Base-by-base conservation (phyloP, 441 rosid species). In the Erysimum cheiri region DNA sequence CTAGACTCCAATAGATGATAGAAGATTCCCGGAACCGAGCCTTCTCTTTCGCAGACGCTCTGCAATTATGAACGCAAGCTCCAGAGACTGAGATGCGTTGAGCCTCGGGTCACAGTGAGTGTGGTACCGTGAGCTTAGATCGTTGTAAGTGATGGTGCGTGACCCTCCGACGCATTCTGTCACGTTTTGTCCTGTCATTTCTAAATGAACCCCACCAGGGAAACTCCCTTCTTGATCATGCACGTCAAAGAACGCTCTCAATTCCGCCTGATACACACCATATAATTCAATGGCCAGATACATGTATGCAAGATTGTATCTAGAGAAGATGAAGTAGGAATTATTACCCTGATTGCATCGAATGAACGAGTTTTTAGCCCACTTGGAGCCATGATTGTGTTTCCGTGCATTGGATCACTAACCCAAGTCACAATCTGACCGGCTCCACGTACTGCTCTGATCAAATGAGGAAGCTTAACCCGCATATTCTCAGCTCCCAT, bases 401-500 rank as follows among this genome's bases (percentile, higher is more conserved):
- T 93, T 50, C 96, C 96, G 33, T 92, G 98, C 97, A 92, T 90
- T 57, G 98, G 98, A 81, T 92, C 98, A 71, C 96, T 86, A 78
- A 93, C 97, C 97, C 97, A 93, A 39, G 97, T 91, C 60, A 93
- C 98, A 57, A 91, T 85, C 81, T 85, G 92, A 61, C 98, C 97
- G 0, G 96, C 89, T 64, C 91, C 77, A 53, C 96, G 88, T 1
- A 93, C 98, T 52, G 97, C 96, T 81, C 96, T 82, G 60, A 91
- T 89, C 65, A 93, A 80, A 81, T 91, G 89, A 13, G 97, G 97
- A 70, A 93, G 96, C 80, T 93, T 93, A 80, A 93, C 98, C 67
- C 98, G 78, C 98, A 91, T 93, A 84, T 91, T 93, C 84, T 93
- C 96, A 65, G 98, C 94, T 64, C 98, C 97, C 98, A 93, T 93